Evolutionary conservation across 2,329 filamentous ascomycete genomes (phyloP).

Genomic region (Beauveria sp.): DNA sequence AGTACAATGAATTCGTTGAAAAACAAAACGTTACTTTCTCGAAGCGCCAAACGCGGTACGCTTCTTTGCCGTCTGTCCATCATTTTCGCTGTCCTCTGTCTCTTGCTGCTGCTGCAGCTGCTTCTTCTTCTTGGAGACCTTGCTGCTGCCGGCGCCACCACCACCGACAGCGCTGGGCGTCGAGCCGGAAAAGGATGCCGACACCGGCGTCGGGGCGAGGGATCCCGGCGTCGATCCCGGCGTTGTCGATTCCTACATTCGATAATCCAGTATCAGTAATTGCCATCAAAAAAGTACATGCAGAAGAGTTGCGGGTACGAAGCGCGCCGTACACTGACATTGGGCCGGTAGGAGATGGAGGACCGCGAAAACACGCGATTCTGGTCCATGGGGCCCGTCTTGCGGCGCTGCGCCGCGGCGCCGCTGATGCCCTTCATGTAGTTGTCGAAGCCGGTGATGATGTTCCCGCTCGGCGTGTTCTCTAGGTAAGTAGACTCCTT

Average conservation of each 20-base stretch:
- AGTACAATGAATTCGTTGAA: background rate
- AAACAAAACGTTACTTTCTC: conserved; percentile 32
- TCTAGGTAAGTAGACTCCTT: conserved; percentile 87
- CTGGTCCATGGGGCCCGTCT: conserved; percentile 57
- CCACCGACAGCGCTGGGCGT: conserved; percentile 39
- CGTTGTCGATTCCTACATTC: conserved; percentile 32
- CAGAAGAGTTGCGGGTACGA: conserved; percentile 9
- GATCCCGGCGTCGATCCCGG: conserved; percentile 39
- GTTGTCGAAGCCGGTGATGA: conserved; percentile 94
- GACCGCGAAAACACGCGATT: conserved; percentile 67
- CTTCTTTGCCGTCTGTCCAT: conserved; percentile 44
- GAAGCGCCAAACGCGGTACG: conserved; percentile 50
- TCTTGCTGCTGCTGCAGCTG: conserved; percentile 17
- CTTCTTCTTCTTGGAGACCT: conserved; percentile 46
- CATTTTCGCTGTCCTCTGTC: conserved; percentile 51
- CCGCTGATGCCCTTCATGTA: conserved; percentile 84
- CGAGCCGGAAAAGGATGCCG: conserved; percentile 41
- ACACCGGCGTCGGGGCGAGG: conserved; percentile 47
- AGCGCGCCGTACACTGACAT: conserved; percentile 24
- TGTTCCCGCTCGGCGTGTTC: conserved; percentile 83
- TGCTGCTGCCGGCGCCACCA: conserved; percentile 34
- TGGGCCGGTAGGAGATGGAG: conserved; percentile 52
- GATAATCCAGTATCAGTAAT: no score
- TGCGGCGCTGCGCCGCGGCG: conserved; percentile 54
- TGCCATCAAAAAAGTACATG: background rate